These are phyloP conservation scores for Agaricales sp. DNA, from an alignment of 1,284 basidiomycete species.

Conservation along the genomic window DNA sequence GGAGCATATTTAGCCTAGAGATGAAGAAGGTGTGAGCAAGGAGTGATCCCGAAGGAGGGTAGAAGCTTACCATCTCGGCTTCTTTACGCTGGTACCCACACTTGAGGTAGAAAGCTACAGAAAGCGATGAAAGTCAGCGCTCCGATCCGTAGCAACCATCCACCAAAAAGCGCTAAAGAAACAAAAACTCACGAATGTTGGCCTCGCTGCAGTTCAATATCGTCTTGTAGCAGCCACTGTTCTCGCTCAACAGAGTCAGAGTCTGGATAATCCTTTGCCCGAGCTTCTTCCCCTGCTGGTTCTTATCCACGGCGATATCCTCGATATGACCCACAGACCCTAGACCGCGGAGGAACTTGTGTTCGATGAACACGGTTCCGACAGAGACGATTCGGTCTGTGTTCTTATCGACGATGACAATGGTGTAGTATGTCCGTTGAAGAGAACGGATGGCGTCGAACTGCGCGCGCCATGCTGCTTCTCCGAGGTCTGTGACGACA, in stretches of 20 bases:
- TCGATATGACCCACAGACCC: conserved; percentile 92
- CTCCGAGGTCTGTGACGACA: conserved; percentile 67
- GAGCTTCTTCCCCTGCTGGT: conserved; percentile 83
- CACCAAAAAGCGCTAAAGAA: conserved; percentile 8
- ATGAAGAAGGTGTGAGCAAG: background rate
- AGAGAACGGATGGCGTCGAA: conserved; percentile 47
- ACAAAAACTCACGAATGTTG: conserved; percentile 72
- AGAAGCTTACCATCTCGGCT: conserved; percentile 68
- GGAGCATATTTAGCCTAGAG: conserved; percentile 4
- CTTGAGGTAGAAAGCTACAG: conserved; percentile 92
- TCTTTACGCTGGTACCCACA: conserved; percentile 88
- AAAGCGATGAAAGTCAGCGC: conserved; percentile 8
- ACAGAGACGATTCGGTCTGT: conserved; percentile 79
- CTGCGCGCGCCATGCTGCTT: conserved; percentile 55
- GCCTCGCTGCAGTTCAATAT: conserved; percentile 90
- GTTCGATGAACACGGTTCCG: conserved; percentile 82
- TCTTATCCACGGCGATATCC: conserved; percentile 89
- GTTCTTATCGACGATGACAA: conserved; percentile 73
- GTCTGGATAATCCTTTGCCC: conserved; percentile 83
- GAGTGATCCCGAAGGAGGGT: conserved; percentile 4
- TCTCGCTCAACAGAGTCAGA: conserved; percentile 72
- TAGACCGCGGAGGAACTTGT: conserved; percentile 82
- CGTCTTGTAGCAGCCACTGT: conserved; percentile 84
- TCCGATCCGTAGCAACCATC: conserved; percentile 8
- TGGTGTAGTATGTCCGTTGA: conserved; percentile 63